phyloP scores from a whole-genome alignment of 75 land plant species.

The Chamaecyparis obtusa region DNA sequence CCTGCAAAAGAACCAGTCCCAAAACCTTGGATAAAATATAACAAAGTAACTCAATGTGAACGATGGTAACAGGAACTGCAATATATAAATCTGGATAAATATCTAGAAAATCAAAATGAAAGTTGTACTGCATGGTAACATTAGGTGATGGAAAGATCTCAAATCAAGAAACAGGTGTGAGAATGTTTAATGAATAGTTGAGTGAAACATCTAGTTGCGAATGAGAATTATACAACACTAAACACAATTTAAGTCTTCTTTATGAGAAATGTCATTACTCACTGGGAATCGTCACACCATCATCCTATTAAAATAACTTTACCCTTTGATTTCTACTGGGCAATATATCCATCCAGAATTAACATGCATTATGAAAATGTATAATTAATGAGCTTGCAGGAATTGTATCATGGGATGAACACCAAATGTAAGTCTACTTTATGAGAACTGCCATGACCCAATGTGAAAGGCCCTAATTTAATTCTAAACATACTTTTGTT shows the following conservation, averaged over 20 bases:
- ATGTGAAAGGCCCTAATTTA: neutral
- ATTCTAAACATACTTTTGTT: neutral
- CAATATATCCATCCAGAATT: too few relatives aligned
- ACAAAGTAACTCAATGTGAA: neutral
- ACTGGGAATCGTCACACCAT: neutral
- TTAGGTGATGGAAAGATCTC: neutral
- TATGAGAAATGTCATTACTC: neutral
- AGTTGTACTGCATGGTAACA: neutral
- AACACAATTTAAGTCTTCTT: neutral
- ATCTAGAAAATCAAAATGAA: neutral
- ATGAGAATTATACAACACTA: too few relatives aligned
- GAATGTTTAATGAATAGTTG: neutral
- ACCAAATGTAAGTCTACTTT: neutral
- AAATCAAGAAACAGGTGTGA: neutral
- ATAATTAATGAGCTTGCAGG: neutral
- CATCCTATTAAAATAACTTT: neutral
- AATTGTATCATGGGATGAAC: neutral
- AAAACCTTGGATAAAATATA: neutral
- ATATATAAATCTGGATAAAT: neutral
- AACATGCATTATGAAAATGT: neutral
- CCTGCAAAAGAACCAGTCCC: constrained; percentile 38
- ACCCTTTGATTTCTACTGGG: neutral
- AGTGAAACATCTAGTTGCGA: too few relatives aligned
- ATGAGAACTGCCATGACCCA: neutral
- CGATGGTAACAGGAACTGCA: neutral